phyloP scores from a whole-genome alignment of 306 rosid genomes.

The Medicago ruthenica region DNA sequence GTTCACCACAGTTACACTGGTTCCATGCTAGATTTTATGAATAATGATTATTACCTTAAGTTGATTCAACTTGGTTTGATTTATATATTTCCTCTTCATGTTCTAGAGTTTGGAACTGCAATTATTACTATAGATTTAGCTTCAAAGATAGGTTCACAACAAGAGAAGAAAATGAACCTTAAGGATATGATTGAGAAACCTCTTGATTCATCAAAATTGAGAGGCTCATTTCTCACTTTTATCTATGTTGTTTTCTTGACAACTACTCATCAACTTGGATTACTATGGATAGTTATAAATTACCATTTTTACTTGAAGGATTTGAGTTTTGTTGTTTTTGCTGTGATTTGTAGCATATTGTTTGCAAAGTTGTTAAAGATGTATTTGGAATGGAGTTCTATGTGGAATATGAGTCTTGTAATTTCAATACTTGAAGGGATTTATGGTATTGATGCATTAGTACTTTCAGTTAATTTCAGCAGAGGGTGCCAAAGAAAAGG shows the following conservation, averaged over 20 bases:
- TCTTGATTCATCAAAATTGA: slow-evolving; percentile 27
- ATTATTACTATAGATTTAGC: slow-evolving; percentile 45
- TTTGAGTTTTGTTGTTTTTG: background rate
- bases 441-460: slow-evolving; percentile 53
- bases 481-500: slow-evolving; percentile 49
- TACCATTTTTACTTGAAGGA: background rate
- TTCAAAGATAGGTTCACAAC: slow-evolving; percentile 44
- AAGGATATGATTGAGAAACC: slow-evolving; percentile 43
- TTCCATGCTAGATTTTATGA: background rate
- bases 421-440: slow-evolving; percentile 59
- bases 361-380: slow-evolving; percentile 42
- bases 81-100: slow-evolving; percentile 45
- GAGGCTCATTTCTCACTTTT: slow-evolving; percentile 51
- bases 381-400: slow-evolving; percentile 61
- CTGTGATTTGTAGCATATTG: slow-evolving; percentile 27
- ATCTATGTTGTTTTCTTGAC: slow-evolving; percentile 40
- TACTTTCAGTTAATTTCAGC: slow-evolving; percentile 51
- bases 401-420: slow-evolving; percentile 66
- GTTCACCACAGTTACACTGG: background rate
- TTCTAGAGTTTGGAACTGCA: slow-evolving; percentile 44
- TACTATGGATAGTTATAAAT: slow-evolving; percentile 35
- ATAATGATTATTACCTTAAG: slow-evolving; percentile 8
- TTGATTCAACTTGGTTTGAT: slow-evolving; percentile 41
- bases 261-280: slow-evolving; percentile 43
- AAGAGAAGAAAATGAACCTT: slow-evolving; percentile 41